These are phyloP conservation scores for Oleoguttula mirabilis DNA, from an alignment of 495 filamentous ascomycete genomes.

Conservation along the genomic window DNA sequence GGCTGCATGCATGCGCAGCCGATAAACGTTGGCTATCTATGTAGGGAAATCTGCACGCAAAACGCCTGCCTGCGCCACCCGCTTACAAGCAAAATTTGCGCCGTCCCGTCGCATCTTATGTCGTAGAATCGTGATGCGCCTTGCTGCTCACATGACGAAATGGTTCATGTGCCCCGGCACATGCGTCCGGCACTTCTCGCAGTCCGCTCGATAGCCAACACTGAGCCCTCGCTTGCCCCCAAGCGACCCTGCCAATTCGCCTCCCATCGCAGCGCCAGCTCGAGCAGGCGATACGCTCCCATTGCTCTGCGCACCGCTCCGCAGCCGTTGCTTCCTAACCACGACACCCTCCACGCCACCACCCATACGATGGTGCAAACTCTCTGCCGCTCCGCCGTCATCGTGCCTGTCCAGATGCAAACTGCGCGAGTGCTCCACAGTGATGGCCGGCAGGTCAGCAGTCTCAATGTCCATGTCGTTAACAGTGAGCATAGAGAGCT, in stretches of 20 bases:
- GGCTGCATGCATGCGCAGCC: background rate
- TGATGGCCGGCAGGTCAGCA: conserved; percentile 13
- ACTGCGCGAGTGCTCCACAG: conserved; percentile 13
- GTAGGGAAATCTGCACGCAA: too few species aligned
- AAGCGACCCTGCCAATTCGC: conserved; percentile 38
- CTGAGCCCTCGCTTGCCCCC: conserved; percentile 56
- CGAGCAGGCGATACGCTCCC: conserved; percentile 13
- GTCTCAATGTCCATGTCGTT: conserved; percentile 26
- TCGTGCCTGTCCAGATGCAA: background rate
- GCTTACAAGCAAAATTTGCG: background rate
- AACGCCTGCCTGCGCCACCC: background rate
- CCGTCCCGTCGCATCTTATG: too few species aligned
- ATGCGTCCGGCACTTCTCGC: conserved; percentile 68
- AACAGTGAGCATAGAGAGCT: conserved; percentile 19
- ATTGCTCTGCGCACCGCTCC: conserved; percentile 15
- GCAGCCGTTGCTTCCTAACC: conserved; percentile 14
- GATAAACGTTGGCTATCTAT: too few species aligned
- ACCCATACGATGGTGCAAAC: conserved; percentile 24
- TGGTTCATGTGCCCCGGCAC: conserved; percentile 84
- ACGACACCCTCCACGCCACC: conserved; percentile 1
- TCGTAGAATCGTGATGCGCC: background rate
- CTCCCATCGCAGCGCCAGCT: conserved; percentile 23
- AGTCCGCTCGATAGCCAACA: conserved; percentile 78
- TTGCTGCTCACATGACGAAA: conserved; percentile 32
- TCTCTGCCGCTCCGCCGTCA: too few species aligned